Evolutionary conservation across 306 rosid genomes (phyloP).

Genomic region (Mucuna pruriens): DNA sequence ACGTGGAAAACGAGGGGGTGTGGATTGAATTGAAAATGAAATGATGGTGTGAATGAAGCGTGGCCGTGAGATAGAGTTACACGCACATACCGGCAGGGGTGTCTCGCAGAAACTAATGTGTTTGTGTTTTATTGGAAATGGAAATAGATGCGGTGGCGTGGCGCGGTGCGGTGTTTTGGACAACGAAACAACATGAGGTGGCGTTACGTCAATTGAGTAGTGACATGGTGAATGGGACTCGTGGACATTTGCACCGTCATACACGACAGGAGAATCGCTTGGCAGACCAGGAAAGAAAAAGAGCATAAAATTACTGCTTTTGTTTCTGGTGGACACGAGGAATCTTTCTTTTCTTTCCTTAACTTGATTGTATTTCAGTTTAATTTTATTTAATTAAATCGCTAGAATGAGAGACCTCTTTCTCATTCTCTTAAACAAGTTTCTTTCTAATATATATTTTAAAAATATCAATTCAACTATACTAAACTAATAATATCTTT

Average conservation of each 20-base stretch:
- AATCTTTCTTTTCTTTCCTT: neutral
- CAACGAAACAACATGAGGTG: neutral
- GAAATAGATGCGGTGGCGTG: conserved; percentile 34
- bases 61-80: conserved; percentile 23
- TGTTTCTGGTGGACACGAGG: neutral
- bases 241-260: neutral
- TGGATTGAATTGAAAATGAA: neutral
- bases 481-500: no score
- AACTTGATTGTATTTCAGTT: no score
- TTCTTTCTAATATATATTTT: no score
- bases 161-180: conserved; percentile 26
- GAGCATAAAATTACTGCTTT: neutral
- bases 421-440: no score
- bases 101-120: neutral
- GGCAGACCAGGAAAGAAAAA: neutral
- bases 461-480: no score
- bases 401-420: no score
- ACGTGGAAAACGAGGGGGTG: neutral
- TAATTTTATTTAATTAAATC: no score
- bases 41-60: neutral
- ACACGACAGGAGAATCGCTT: neutral
- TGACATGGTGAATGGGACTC: neutral
- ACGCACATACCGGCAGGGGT: neutral
- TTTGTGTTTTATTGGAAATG: neutral
- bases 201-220: neutral